Percentiles rank a stretch among this genome's conserved stretches.
phyloP scores from a whole-genome alignment of 192 early-diverging fungal genomes.

The Gaertneriomyces sp. region DNA sequence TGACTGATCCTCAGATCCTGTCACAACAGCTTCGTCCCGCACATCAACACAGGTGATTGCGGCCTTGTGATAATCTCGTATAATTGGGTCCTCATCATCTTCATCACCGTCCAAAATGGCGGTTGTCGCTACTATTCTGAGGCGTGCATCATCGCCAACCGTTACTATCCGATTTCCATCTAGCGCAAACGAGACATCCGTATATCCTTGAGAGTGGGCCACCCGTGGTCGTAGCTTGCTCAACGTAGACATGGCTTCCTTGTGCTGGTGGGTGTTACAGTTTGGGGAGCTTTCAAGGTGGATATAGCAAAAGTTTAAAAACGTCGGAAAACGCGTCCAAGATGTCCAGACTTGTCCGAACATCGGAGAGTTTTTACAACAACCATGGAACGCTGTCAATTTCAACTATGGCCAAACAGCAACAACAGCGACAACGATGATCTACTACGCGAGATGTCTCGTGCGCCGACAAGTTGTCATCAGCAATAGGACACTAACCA shows the following conservation, averaged over 20 bases:
- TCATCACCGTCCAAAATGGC: conserved; percentile 26
- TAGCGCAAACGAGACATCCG: conserved; percentile 17
- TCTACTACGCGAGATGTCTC: too few species aligned
- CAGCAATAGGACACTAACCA: too few species aligned
- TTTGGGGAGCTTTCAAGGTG: too few species aligned
- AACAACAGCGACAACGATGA: too few species aligned
- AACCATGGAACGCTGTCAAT: too few species aligned
- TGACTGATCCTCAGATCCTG: conserved; percentile 29
- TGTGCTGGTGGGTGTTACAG: too few species aligned
- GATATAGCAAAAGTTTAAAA: too few species aligned
- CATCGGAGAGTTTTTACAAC: too few species aligned
- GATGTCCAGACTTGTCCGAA: too few species aligned
- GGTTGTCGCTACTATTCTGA: conserved; percentile 16
- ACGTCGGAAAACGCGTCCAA: too few species aligned
- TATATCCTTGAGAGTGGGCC: conserved; percentile 17
- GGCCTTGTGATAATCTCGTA: conserved; percentile 14
- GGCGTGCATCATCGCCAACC: conserved; percentile 18
- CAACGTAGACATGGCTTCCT: conserved; percentile 2
- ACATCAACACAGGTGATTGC: conserved; percentile 24
- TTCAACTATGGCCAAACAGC: too few species aligned
- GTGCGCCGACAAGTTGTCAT: too few species aligned
- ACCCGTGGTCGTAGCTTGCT: conserved; percentile 17
- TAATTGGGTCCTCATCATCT: conserved; percentile 18
- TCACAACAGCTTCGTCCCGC: conserved; percentile 6
- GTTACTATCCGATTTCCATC: conserved; percentile 26